A percentile compares a stretch with the other conserved stretches of the same genome.
Evolutionary conservation across 1,284 basidiomycete genomes (phyloP).

Genomic region (Puccinia brachypodii): DNA sequence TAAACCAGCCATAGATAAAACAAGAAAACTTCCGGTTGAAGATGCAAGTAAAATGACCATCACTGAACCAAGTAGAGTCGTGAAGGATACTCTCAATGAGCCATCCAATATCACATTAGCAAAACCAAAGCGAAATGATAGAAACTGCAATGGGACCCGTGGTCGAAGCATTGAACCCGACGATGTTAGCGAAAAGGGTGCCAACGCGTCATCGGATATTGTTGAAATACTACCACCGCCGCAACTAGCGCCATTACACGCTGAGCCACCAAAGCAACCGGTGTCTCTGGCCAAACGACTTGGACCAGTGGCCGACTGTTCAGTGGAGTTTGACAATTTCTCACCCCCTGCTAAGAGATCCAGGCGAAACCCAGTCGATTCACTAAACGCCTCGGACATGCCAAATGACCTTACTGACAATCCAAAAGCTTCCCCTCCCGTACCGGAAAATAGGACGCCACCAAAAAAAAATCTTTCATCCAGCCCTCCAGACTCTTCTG

Average conservation of each 20-base stretch:
- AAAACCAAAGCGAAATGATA: neutral
- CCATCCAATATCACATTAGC: neutral
- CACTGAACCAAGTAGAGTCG: neutral
- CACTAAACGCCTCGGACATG: neutral
- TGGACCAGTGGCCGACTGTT: conserved; percentile 25
- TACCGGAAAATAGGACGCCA: neutral
- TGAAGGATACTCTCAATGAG: neutral
- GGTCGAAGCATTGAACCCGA: conserved; percentile 12
- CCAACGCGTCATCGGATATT: conserved; percentile 3
- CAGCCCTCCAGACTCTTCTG: conserved; percentile 8
- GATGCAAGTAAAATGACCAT: neutral
- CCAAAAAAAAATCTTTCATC: neutral
- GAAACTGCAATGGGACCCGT: neutral
- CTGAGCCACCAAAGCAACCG: neutral
- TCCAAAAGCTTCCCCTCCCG: neutral
- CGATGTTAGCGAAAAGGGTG: neutral
- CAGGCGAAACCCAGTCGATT: conserved; percentile 19
- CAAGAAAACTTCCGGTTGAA: neutral
- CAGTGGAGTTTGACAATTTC: neutral
- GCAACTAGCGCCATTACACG: neutral
- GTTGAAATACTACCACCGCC: conserved; percentile 1
- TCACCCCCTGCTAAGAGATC: conserved; percentile 29
- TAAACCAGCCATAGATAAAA: neutral
- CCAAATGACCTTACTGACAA: neutral
- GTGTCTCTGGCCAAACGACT: conserved; percentile 34